Conservation (phyloP, 768 basidiomycete species). For the Leccinum imitatum region DNA sequence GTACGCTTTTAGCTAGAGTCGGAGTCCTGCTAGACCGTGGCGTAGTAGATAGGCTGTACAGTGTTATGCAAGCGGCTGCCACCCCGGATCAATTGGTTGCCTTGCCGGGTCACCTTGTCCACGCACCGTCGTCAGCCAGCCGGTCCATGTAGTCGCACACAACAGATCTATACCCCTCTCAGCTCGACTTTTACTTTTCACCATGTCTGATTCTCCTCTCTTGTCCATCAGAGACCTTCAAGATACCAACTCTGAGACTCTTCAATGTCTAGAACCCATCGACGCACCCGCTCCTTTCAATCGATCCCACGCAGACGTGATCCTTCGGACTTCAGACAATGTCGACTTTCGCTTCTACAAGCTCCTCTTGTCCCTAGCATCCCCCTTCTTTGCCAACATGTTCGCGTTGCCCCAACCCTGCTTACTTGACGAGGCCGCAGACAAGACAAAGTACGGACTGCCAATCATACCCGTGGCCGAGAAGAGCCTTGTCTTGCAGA, state of each 20-base stretch:
- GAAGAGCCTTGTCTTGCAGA: constrained; percentile 39
- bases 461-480: constrained; percentile 51
- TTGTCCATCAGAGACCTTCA: constrained; percentile 3
- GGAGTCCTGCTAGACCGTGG: too few relatives aligned
- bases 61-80: background rate
- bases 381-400: constrained; percentile 57
- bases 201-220: constrained; percentile 18
- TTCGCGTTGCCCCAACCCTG: constrained; percentile 50
- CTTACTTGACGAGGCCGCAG: constrained; percentile 26
- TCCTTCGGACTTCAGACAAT: constrained; percentile 53
- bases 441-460: constrained; percentile 34
- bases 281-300: constrained; percentile 46
- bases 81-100: constrained; percentile 12
- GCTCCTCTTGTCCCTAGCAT: constrained; percentile 52
- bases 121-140: constrained; percentile 1
- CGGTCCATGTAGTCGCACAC: constrained; percentile 15
- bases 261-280: constrained; percentile 12
- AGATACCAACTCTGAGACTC: constrained; percentile 3
- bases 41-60: too few relatives aligned
- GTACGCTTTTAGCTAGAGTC: background rate
- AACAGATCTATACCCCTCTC: background rate
- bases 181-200: background rate
- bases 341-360: constrained; percentile 55
- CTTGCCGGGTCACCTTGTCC: constrained; percentile 4
- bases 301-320: constrained; percentile 48